phyloP scores from a whole-genome alignment of 345 rosid species.

The Euphorbia pulcherrima region DNA sequence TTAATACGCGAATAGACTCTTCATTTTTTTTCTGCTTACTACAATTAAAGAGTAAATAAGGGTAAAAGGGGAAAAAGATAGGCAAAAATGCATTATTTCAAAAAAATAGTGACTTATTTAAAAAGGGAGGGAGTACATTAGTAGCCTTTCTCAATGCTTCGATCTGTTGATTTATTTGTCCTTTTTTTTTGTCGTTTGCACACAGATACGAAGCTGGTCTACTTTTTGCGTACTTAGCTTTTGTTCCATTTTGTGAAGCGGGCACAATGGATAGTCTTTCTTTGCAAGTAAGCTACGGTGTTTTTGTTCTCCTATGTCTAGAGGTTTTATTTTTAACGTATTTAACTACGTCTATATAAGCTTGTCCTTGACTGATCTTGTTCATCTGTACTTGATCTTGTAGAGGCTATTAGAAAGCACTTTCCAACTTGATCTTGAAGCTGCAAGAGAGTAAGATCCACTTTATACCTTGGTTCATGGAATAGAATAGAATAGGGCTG shows the following conservation, averaged over 20 bases:
- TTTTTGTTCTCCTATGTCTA: not conserved
- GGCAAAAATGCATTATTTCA: too few relatives aligned
- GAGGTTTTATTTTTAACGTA: not conserved
- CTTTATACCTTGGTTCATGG: conserved; percentile 1
- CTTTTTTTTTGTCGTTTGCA: conserved; percentile 24
- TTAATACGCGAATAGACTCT: too few relatives aligned
- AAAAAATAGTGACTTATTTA: too few relatives aligned
- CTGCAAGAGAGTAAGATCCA: conserved; percentile 77
- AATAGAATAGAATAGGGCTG: too few relatives aligned
- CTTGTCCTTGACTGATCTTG: conserved; percentile 4
- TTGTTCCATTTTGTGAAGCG: conserved; percentile 87
- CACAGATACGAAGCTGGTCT: conserved; percentile 92
- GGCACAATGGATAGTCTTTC: conserved; percentile 81
- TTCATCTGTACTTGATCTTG: conserved; percentile 24
- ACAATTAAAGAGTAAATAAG: too few relatives aligned
- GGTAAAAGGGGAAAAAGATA: too few relatives aligned
- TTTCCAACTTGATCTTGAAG: conserved; percentile 79
- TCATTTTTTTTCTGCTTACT: too few relatives aligned
- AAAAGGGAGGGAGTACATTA: too few relatives aligned
- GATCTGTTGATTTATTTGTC: not conserved
- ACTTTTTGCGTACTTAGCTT: conserved; percentile 88
- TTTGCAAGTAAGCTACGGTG: conserved; percentile 53
- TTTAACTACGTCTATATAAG: not conserved
- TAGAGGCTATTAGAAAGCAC: conserved; percentile 94
- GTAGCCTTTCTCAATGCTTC: not conserved